Evolutionary conservation across 768 basidiomycete species (phyloP), one percentile per base, ranked within the genome.

Genomic region (Auriculariales sp.): DNA sequence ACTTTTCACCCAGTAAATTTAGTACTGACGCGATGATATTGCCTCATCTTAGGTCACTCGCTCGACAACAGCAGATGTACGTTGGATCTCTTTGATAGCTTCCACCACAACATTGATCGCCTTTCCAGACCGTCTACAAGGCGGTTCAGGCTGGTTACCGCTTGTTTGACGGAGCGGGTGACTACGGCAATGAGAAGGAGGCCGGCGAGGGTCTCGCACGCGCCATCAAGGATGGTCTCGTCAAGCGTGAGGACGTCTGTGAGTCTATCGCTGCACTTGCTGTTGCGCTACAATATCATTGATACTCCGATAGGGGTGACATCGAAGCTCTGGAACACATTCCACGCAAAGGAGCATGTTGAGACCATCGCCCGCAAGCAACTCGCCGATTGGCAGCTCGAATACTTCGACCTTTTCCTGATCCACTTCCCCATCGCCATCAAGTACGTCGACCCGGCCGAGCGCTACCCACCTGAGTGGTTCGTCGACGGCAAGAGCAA

Each of bases 321-420:
- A 47, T 86, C 85, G 55, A 92, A 92, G 80, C 69, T 91, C 30
- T 92, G 89, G 90, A 92, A 91, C 66, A 87, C 85, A 4, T 87
- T 82, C 71, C 88, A 94, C 60, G 78, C 81, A 42, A 74, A 72
- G 51, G 81, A 90, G 49, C 80, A 81, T 59, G 85, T 76, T 50
- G 75, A 75, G 59, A 59, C 65, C 28, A 57, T 74, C 7, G 64
- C 74, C 33, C 75, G 74, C 61, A 70, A 69, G 65, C 87, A 90
- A 58, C 78, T 94, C 17, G 67, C 66, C 4, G 72, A 77, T 57
- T 94, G 90, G 90, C 85, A 85, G 25, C 68, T 93, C 36, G 83
- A 84, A 24, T 88, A 85, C 63, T 87, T 87, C 60, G 84, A 88
- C 57, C 67, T 88, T 44, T 87, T 77, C 71, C 67, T 85, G 34